phyloP scores from a whole-genome alignment of 768 basidiomycete species.

The Hebeloma cylindrosporum region DNA sequence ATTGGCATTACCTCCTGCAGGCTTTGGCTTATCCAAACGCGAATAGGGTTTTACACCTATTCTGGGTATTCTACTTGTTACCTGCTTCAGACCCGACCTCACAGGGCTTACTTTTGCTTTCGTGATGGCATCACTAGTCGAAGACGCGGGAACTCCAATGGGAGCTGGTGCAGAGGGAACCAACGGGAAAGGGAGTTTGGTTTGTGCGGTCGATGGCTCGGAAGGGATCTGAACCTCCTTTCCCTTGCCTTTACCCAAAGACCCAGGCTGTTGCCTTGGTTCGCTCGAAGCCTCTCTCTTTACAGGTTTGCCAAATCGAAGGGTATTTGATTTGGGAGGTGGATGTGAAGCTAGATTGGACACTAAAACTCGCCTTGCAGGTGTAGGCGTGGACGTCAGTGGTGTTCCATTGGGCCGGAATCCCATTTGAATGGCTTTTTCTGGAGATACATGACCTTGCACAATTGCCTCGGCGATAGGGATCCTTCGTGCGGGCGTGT shows the following conservation, averaged over 20 bases:
- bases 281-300: slow-evolving; percentile 17
- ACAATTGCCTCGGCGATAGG: slow-evolving; percentile 52
- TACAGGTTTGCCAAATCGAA: slow-evolving; percentile 17
- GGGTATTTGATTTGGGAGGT: slow-evolving; percentile 13
- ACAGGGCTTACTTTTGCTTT: slow-evolving; percentile 25
- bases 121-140: background rate
- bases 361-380: slow-evolving; percentile 25
- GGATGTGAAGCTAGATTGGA: slow-evolving; percentile 21
- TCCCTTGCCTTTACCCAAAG: slow-evolving; percentile 25
- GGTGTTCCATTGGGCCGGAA: slow-evolving; percentile 22
- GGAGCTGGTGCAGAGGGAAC: slow-evolving; percentile 17
- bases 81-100: slow-evolving; percentile 51
- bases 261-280: slow-evolving; percentile 5
- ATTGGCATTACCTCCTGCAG: slow-evolving; percentile 10
- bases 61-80: slow-evolving; percentile 60
- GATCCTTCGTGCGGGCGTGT: slow-evolving; percentile 67
- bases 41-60: slow-evolving; percentile 60
- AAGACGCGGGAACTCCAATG: background rate
- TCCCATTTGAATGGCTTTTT: slow-evolving; percentile 41
- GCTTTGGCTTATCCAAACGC: slow-evolving; percentile 29
- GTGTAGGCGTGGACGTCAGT: slow-evolving; percentile 18
- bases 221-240: slow-evolving; percentile 10
- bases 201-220: slow-evolving; percentile 7
- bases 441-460: slow-evolving; percentile 49
- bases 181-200: slow-evolving; percentile 39